phyloP scores from a whole-genome alignment of 805 yeast genomes.

The Metschnikowia matae region DNA sequence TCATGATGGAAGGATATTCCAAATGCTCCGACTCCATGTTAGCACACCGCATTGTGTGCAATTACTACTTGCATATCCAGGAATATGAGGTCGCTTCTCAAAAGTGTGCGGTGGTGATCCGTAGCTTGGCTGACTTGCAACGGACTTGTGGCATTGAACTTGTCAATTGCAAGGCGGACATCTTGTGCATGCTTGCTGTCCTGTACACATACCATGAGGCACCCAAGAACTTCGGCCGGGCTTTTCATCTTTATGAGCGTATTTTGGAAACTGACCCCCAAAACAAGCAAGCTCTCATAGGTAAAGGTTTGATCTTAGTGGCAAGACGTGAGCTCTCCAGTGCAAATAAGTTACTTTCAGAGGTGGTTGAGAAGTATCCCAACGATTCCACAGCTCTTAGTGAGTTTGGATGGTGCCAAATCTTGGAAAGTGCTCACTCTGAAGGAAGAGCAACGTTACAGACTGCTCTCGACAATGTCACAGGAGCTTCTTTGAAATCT shows the following conservation, averaged over 20 bases:
- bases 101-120: constrained; percentile 57
- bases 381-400: constrained; percentile 54
- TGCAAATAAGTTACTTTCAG: constrained; percentile 51
- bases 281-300: constrained; percentile 64
- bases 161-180: constrained; percentile 50
- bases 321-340: constrained; percentile 55
- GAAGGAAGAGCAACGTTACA: constrained; percentile 52
- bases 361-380: constrained; percentile 48
- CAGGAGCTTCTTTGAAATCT: constrained; percentile 50
- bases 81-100: constrained; percentile 63
- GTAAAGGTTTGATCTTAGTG: constrained; percentile 73
- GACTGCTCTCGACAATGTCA: constrained; percentile 38
- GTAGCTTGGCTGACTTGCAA: constrained; percentile 46
- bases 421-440: constrained; percentile 47
- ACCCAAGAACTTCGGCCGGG: constrained; percentile 79
- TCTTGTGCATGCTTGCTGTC: constrained; percentile 65
- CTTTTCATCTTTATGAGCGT: constrained; percentile 64
- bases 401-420: constrained; percentile 77
- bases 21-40: constrained; percentile 43
- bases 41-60: constrained; percentile 62
- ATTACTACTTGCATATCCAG: constrained; percentile 53
- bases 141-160: constrained; percentile 46
- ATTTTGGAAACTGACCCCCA: constrained; percentile 41
- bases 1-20: constrained; percentile 50
- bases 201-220: constrained; percentile 83